Conservation (phyloP, 768 basidiomycete genomes). For the Termitomyces sp. region DNA sequence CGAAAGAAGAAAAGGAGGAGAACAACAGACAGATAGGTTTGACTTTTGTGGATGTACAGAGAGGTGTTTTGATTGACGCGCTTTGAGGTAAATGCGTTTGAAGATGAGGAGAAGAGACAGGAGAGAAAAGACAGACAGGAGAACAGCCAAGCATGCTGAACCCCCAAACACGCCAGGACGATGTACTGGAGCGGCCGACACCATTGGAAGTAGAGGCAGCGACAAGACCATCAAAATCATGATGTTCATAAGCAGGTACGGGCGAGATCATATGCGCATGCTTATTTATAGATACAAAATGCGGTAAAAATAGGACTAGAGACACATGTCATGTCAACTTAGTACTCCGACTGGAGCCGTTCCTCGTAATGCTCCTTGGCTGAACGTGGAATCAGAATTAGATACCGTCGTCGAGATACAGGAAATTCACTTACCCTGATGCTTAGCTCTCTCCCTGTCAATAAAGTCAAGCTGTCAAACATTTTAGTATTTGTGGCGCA, state of each 20-base stretch:
- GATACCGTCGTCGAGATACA: not conserved
- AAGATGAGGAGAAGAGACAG: conserved; percentile 19
- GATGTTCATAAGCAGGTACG: not conserved
- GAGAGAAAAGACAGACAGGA: conserved; percentile 18
- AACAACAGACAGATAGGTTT: conserved; percentile 13
- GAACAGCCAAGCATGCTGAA: conserved; percentile 19
- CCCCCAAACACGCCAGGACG: conserved; percentile 10
- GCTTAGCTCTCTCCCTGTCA: conserved; percentile 22
- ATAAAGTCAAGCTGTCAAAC: conserved; percentile 22
- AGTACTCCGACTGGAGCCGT: not conserved
- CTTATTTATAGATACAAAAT: not conserved
- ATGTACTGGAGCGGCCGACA: conserved; percentile 10
- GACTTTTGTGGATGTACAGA: conserved; percentile 1
- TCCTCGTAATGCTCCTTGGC: conserved; percentile 5
- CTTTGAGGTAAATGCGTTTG: conserved; percentile 24
- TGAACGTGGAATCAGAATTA: not conserved
- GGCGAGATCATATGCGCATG: not conserved
- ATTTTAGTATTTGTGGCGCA: conserved; percentile 17
- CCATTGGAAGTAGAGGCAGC: not conserved
- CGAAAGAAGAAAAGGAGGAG: conserved; percentile 13
- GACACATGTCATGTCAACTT: not conserved
- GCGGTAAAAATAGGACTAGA: conserved; percentile 1
- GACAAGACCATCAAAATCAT: conserved; percentile 4
- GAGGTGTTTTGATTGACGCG: conserved; percentile 14
- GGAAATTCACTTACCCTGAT: conserved; percentile 17